Evolutionary conservation across 192 early-diverging fungal species (phyloP).

Genomic region (Gamsiella multidivaricata): DNA sequence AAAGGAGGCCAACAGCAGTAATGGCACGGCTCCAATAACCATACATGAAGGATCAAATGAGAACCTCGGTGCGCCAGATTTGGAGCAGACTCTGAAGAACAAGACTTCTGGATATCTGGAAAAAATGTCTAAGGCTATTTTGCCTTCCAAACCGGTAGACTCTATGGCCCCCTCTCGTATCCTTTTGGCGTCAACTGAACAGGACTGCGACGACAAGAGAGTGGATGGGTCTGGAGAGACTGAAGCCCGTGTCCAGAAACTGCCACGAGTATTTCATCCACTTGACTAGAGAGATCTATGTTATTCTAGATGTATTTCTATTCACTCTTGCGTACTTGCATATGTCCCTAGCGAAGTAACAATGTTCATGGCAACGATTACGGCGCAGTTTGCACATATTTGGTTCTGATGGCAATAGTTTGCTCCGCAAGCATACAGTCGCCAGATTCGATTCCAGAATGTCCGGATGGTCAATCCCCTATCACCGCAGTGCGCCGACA

Average conservation of each 20-base stretch:
- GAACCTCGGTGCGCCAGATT: background rate
- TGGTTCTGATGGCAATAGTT: no score
- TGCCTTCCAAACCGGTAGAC: background rate
- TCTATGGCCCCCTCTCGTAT: no score
- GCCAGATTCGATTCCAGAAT: no score
- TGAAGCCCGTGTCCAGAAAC: slow-evolving; percentile 1
- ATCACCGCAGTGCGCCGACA: no score
- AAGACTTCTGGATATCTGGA: slow-evolving; percentile 46
- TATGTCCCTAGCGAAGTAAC: no score
- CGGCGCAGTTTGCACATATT: no score
- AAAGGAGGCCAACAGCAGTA: slow-evolving; percentile 11
- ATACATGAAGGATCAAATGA: slow-evolving; percentile 35
- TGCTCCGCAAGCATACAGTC: no score
- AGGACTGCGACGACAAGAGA: background rate
- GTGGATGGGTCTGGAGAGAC: background rate
- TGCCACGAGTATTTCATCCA: slow-evolving; percentile 48
- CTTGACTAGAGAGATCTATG: slow-evolving; percentile 9
- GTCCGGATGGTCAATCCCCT: no score
- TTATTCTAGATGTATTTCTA: background rate
- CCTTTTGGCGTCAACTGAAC: no score
- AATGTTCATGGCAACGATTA: no score
- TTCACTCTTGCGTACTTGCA: background rate
- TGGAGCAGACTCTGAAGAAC: slow-evolving; percentile 26
- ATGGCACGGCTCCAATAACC: background rate
- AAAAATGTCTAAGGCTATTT: slow-evolving; percentile 46